phyloP scores from a whole-genome alignment of 768 basidiomycete genomes.

The Rhodosporidiobolus sp. region DNA sequence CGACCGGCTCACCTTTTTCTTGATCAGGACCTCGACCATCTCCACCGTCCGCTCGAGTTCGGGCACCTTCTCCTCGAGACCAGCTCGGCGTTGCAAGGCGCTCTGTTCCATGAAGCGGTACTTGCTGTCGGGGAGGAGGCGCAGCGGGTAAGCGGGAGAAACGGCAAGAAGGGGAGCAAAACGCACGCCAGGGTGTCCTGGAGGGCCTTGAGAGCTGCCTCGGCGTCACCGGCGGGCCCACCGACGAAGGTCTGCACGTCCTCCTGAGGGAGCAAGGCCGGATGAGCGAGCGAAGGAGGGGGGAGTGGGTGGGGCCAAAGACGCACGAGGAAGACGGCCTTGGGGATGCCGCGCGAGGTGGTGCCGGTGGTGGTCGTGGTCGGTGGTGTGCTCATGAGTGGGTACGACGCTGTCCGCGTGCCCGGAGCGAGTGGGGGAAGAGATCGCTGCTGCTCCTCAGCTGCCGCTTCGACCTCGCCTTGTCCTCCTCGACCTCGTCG shows the following conservation, averaged over 20 bases:
- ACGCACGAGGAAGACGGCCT: conserved; percentile 88
- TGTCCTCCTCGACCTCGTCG: too few relatives aligned
- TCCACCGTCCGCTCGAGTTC: conserved; percentile 88
- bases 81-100: conserved; percentile 68
- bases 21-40: conserved; percentile 76
- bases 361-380: neutral
- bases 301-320: neutral
- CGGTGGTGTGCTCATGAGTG: neutral
- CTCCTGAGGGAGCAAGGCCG: conserved; percentile 55
- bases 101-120: conserved; percentile 97
- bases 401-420: too few relatives aligned
- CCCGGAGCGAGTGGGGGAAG: too few relatives aligned
- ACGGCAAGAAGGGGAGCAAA: neutral
- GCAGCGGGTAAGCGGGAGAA: neutral
- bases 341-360: conserved; percentile 89
- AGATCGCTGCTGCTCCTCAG: too few relatives aligned
- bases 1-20: conserved; percentile 46
- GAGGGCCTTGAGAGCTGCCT: conserved; percentile 71
- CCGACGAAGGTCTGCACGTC: conserved; percentile 84
- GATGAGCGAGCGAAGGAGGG: neutral
- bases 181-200: conserved; percentile 92
- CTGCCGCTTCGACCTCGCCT: too few relatives aligned
- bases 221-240: conserved; percentile 71
- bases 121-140: conserved; percentile 61
- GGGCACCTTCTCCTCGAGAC: conserved; percentile 89